These are phyloP conservation scores for Raddia guianensis DNA, from an alignment of 176 grass and related monocot genomes.

Conservation along the genomic window DNA sequence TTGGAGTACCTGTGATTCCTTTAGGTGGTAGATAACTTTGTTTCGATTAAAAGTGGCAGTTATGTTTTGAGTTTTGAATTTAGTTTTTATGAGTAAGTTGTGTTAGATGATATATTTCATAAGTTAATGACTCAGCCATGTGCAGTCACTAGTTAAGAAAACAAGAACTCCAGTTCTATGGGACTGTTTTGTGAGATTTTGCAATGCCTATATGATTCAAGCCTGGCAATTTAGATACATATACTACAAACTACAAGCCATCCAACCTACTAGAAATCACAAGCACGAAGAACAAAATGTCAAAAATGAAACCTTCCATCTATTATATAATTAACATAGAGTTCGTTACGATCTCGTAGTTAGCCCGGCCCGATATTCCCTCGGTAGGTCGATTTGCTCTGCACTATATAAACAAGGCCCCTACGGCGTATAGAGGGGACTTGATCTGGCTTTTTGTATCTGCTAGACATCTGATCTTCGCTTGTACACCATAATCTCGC, in stretches of 20 bases:
- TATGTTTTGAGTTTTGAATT: neutral
- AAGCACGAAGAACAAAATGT: neutral
- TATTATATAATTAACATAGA: too few relatives aligned
- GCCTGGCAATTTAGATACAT: neutral
- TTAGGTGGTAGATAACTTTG: neutral
- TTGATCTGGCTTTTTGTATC: too few relatives aligned
- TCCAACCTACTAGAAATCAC: neutral
- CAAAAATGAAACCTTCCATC: neutral
- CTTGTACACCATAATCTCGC: too few relatives aligned
- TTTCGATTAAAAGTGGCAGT: neutral
- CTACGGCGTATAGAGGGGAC: too few relatives aligned
- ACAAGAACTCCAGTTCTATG: neutral
- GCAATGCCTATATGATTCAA: neutral
- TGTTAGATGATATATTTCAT: conserved; percentile 21
- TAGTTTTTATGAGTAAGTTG: neutral
- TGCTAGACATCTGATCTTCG: too few relatives aligned
- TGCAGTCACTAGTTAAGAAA: conserved; percentile 19
- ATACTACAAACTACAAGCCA: neutral
- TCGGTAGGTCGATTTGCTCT: too few relatives aligned
- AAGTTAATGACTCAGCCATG: neutral
- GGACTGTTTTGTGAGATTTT: conserved; percentile 7
- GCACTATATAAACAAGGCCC: too few relatives aligned
- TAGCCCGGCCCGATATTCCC: too few relatives aligned
- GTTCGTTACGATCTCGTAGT: too few relatives aligned
- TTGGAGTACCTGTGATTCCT: neutral